A percentile compares a stretch with the other conserved stretches of the same genome.
Evolutionary conservation across 768 basidiomycete genomes (phyloP).

Genomic region (Agaricus blazei): DNA sequence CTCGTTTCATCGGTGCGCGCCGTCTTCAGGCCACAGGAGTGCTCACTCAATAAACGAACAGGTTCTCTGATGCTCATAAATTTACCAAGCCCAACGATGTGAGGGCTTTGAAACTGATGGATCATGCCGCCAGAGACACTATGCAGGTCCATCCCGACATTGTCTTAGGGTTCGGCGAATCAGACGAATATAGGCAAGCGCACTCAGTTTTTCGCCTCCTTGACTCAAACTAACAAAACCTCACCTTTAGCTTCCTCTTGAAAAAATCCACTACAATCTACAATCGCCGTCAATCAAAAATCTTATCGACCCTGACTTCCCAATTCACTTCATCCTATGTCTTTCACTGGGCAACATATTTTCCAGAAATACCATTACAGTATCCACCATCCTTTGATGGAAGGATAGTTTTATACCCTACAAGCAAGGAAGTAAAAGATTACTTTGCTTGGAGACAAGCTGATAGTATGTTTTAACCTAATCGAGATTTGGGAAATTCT

Average conservation of each 20-base stretch:
- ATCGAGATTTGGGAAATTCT: background rate
- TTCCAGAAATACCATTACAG: conserved; percentile 63
- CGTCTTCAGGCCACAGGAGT: background rate
- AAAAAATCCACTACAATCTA: conserved; percentile 71
- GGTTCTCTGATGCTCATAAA: conserved; percentile 78
- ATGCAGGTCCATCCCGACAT: conserved; percentile 85
- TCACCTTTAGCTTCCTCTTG: conserved; percentile 70
- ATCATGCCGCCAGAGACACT: conserved; percentile 74
- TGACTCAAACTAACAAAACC: background rate
- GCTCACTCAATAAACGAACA: conserved; percentile 21
- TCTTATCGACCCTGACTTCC: conserved; percentile 77
- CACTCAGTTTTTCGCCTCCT: background rate
- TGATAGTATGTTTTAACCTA: conserved; percentile 64
- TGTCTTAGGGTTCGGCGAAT: conserved; percentile 89
- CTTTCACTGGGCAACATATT: conserved; percentile 77
- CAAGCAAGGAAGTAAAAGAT: conserved; percentile 67
- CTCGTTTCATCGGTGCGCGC: conserved; percentile 80
- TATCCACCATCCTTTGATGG: conserved; percentile 95
- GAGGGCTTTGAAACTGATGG: conserved; percentile 87
- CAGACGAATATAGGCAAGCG: conserved; percentile 89
- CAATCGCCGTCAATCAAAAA: conserved; percentile 84
- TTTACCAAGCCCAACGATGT: conserved; percentile 92
- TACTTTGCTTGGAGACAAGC: conserved; percentile 97
- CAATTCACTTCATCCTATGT: conserved; percentile 90
- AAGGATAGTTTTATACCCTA: conserved; percentile 78